Percentiles rank a stretch among this genome's conserved stretches.
Evolutionary conservation across 495 filamentous ascomycete species (phyloP).

Genomic region (Penicillium turbatum): DNA sequence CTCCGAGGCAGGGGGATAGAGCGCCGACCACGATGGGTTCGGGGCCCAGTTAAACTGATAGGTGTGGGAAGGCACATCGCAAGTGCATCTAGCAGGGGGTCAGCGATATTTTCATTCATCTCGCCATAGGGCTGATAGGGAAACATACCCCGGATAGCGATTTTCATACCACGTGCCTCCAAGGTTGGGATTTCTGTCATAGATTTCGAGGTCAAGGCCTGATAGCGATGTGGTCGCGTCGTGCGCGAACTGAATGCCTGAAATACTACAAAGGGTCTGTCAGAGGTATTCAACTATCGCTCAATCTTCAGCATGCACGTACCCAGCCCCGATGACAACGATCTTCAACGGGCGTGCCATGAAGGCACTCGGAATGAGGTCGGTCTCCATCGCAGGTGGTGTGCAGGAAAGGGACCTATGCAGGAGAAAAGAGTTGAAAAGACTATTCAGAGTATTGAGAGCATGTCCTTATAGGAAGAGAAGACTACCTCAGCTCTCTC

Average conservation of each 20-base stretch:
- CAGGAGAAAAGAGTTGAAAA: not conserved
- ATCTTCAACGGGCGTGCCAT: slow-evolving; percentile 33
- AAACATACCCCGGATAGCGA: slow-evolving; percentile 49
- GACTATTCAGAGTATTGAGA: not conserved
- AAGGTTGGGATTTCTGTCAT: slow-evolving; percentile 65
- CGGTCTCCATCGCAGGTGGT: not conserved
- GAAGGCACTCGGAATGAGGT: slow-evolving; percentile 3
- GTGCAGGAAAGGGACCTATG: not conserved
- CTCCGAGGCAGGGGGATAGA: slow-evolving; percentile 12
- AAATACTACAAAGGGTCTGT: not conserved
- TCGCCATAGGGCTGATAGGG: not conserved
- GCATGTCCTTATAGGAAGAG: not conserved
- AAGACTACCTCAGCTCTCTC: not conserved
- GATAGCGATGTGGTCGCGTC: slow-evolving; percentile 37
- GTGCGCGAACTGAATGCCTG: slow-evolving; percentile 7
- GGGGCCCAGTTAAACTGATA: slow-evolving; percentile 18
- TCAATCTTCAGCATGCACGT: slow-evolving; percentile 31
- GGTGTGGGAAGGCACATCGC: slow-evolving; percentile 15
- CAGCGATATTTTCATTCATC: not conserved
- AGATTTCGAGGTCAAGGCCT: slow-evolving; percentile 54
- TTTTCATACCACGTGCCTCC: slow-evolving; percentile 65
- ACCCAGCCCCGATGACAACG: slow-evolving; percentile 58
- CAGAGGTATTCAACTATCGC: slow-evolving; percentile 17
- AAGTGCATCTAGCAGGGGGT: slow-evolving; percentile 8
- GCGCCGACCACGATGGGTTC: slow-evolving; percentile 14